These are phyloP conservation scores for Aspergillus texensis DNA, from an alignment of 2,329 filamentous ascomycete genomes.

Conservation along the genomic window DNA sequence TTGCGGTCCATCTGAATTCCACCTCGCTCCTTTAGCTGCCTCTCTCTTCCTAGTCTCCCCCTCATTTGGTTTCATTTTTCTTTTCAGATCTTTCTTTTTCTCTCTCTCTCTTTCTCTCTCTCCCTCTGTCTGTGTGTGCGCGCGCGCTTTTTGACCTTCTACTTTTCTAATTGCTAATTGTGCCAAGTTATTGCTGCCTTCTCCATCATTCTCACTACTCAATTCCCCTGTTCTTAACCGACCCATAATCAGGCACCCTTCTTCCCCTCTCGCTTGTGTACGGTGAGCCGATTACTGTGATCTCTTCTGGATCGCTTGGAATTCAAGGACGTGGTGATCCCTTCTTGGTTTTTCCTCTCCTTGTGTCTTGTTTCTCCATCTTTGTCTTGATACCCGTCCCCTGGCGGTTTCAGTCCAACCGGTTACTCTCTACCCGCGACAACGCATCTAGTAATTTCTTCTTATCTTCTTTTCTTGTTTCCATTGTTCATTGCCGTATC, in stretches of 20 bases:
- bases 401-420: not conserved
- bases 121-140: not conserved
- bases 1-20: not conserved
- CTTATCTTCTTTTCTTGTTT: not conserved
- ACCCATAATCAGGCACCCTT: not conserved
- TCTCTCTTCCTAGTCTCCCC: not conserved
- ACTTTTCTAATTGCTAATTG: not conserved
- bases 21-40: not conserved
- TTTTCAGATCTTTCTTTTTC: not conserved
- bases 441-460: not conserved
- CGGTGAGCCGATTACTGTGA: not conserved
- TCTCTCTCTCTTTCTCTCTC: not conserved
- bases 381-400: not conserved
- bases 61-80: not conserved
- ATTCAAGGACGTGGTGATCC: not conserved
- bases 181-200: constrained; percentile 1
- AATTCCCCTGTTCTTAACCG: not conserved
- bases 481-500: not conserved
- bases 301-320: not conserved
- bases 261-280: not conserved
- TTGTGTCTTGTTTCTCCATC: not conserved
- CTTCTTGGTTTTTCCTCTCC: not conserved
- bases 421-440: not conserved
- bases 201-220: not conserved
- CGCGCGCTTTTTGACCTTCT: not conserved